Conservation (phyloP, 2,329 filamentous ascomycete genomes). For the Epichloe elymi region DNA sequence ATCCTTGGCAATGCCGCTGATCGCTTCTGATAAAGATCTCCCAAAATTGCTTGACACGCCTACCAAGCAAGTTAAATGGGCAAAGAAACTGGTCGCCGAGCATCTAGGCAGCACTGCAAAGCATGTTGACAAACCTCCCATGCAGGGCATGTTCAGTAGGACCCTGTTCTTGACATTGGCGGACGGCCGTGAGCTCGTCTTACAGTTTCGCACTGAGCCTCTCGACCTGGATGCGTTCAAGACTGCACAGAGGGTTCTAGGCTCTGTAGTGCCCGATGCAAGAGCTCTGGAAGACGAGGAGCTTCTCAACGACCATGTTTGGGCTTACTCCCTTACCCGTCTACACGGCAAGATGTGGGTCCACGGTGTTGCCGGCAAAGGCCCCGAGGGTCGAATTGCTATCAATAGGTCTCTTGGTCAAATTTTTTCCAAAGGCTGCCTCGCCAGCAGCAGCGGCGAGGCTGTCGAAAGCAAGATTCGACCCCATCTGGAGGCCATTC, state of each 20-base stretch:
- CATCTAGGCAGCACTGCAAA: constrained; percentile 14
- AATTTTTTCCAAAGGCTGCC: constrained; percentile 1
- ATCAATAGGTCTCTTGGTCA: constrained; percentile 1
- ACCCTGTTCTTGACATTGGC: constrained; percentile 12
- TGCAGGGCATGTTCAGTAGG: constrained; percentile 16
- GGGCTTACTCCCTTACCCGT: constrained; percentile 1
- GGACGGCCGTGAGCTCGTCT: not conserved
- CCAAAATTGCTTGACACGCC: constrained; percentile 13
- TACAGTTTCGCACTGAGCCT: constrained; percentile 2
- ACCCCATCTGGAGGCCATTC: constrained; percentile 1
- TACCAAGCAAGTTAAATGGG: constrained; percentile 14
- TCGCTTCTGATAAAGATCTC: constrained; percentile 9
- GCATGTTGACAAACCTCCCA: constrained; percentile 13
- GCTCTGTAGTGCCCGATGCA: not conserved
- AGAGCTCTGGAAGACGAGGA: constrained; percentile 1
- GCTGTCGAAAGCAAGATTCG: not conserved
- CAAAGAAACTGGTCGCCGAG: constrained; percentile 13
- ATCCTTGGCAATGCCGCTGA: constrained; percentile 5
- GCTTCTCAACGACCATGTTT: not conserved
- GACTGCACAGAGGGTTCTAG: not conserved
- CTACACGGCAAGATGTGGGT: constrained; percentile 1
- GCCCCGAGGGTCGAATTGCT: not conserved
- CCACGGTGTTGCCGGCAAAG: not conserved
- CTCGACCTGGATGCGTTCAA: constrained; percentile 1
- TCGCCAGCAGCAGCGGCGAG: not conserved